Conservation (phyloP, 768 basidiomycete genomes). For the Hemileccinum impolitum region DNA sequence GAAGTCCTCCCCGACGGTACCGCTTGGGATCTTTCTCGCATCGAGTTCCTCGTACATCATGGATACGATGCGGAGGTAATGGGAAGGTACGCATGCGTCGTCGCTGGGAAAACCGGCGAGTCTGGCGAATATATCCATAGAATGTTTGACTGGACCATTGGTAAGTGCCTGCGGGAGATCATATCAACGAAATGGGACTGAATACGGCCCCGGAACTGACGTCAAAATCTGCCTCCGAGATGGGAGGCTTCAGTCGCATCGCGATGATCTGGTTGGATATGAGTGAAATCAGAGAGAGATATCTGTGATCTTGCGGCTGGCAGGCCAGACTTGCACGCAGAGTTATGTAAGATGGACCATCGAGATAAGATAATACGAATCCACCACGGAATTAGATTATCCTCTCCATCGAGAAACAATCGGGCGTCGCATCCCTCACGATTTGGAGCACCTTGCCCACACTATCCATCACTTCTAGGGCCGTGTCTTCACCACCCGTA, state of each 20-base stretch:
- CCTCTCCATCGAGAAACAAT: constrained; percentile 28
- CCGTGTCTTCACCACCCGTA: constrained; percentile 29
- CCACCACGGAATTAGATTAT: constrained; percentile 24
- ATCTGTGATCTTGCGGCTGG: too few relatives aligned
- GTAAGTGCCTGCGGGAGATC: constrained; percentile 11
- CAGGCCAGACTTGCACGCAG: neutral
- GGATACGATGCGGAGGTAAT: constrained; percentile 22
- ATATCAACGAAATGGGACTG: neutral
- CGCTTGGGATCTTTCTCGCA: constrained; percentile 16
- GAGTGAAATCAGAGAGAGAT: too few relatives aligned
- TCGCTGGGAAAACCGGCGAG: constrained; percentile 14
- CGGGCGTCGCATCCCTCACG: constrained; percentile 3
- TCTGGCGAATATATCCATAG: constrained; percentile 11
- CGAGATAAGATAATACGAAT: constrained; percentile 8
- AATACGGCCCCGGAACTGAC: constrained; percentile 8
- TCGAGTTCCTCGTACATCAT: constrained; percentile 22
- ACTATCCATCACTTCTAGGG: constrained; percentile 24
- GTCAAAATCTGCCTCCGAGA: constrained; percentile 18
- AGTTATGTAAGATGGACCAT: neutral
- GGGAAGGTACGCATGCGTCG: constrained; percentile 12
- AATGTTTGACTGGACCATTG: constrained; percentile 7
- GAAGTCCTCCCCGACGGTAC: constrained; percentile 4
- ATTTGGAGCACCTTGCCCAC: constrained; percentile 22
- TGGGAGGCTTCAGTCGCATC: neutral
- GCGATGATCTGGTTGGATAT: neutral